A percentile compares a stretch with the other conserved stretches of the same genome.
Evolutionary conservation across 73 alveolate species (phyloP).

Genomic region (Paramecium primaurelia): DNA sequence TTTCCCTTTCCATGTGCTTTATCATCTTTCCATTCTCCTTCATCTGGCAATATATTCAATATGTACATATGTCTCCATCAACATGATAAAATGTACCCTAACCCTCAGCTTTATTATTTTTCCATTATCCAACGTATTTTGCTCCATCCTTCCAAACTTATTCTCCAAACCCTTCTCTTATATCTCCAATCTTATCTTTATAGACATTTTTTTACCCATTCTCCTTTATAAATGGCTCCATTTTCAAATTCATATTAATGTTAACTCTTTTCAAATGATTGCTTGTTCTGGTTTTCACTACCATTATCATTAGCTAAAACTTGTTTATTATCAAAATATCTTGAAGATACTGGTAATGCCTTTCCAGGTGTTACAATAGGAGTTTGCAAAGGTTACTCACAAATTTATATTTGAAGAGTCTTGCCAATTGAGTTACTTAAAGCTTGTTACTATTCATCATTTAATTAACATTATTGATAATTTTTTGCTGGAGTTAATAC

Average conservation of each 20-base stretch:
- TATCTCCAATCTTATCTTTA: conserved; percentile 4
- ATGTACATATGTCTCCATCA: conserved; percentile 65
- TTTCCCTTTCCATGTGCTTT: conserved; percentile 63
- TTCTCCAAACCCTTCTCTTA: conserved; percentile 66
- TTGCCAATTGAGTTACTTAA: neutral
- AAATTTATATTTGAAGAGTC: neutral
- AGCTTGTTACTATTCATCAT: neutral
- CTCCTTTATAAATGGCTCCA: conserved; percentile 71
- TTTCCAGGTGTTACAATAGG: neutral
- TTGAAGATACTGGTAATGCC: neutral
- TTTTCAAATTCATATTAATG: conserved; percentile 37
- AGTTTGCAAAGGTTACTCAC: neutral
- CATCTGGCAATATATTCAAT: neutral
- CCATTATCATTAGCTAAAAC: neutral
- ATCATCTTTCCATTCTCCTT: conserved; percentile 66
- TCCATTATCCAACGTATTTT: conserved; percentile 68
- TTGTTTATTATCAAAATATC: neutral
- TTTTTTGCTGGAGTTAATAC: neutral
- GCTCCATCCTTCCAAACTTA: conserved; percentile 73
- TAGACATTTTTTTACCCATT: conserved; percentile 42
- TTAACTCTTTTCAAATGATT: neutral
- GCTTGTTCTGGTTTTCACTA: neutral
- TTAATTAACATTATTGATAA: neutral
- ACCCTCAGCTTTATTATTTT: conserved; percentile 67
- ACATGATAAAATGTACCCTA: conserved; percentile 55